Conservation (phyloP, 2,329 filamentous ascomycete genomes). For the Nothopassalora personata region DNA sequence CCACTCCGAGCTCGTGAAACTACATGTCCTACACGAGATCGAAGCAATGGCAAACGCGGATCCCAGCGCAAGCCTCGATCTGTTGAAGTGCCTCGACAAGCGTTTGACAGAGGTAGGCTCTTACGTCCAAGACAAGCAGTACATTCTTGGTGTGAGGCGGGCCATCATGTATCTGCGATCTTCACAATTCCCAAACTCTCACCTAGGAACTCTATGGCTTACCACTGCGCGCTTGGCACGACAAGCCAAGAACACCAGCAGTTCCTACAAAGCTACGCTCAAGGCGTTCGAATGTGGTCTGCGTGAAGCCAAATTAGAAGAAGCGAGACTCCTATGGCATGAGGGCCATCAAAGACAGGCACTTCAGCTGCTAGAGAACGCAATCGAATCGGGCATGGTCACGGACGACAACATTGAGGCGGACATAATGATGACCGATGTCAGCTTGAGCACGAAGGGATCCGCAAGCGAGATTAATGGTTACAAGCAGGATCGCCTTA, state of each 20-base stretch:
- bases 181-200: slow-evolving; percentile 56
- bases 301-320: slow-evolving; percentile 84
- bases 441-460: slow-evolving; percentile 2
- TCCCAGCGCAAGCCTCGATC: slow-evolving; percentile 2
- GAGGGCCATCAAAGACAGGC: slow-evolving; percentile 91
- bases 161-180: slow-evolving; percentile 61
- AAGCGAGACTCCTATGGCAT: slow-evolving; percentile 87
- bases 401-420: slow-evolving; percentile 26
- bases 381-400: slow-evolving; percentile 77
- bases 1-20: slow-evolving; percentile 76
- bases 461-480: slow-evolving; percentile 26
- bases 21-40: slow-evolving; percentile 83
- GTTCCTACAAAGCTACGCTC: slow-evolving; percentile 89
- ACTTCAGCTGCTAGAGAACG: slow-evolving; percentile 82
- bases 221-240: slow-evolving; percentile 78
- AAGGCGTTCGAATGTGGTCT: slow-evolving; percentile 82
- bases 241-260: slow-evolving; percentile 75
- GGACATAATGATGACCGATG: slow-evolving; percentile 7
- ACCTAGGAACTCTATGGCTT: slow-evolving; percentile 81
- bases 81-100: slow-evolving; percentile 36
- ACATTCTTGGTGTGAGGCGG: slow-evolving; percentile 76
- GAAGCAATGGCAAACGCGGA: slow-evolving; percentile 61
- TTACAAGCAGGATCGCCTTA: slow-evolving; percentile 53
- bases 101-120: slow-evolving; percentile 87
- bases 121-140: slow-evolving; percentile 89